Evolutionary conservation across 768 basidiomycete species (phyloP).

Genomic region (Lyophyllum atratum): DNA sequence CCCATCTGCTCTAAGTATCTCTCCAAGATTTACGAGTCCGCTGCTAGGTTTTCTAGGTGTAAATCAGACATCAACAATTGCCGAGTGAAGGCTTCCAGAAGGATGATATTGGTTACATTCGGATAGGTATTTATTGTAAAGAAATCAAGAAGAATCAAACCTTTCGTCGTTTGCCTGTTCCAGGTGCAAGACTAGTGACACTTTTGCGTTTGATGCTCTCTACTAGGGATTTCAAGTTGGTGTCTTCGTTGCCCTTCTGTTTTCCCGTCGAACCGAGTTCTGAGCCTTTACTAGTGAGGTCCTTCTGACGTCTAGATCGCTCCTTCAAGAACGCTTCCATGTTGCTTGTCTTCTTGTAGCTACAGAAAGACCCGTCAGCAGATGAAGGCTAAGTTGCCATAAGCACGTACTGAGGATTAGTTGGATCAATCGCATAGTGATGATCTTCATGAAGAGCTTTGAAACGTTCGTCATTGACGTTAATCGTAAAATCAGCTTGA

Average conservation of each 20-base stretch:
- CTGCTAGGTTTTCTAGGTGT: too few species aligned
- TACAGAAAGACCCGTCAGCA: constrained; percentile 30
- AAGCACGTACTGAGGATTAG: constrained; percentile 82
- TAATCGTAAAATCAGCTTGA: constrained; percentile 80
- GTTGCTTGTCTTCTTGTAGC: constrained; percentile 90
- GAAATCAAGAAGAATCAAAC: constrained; percentile 21
- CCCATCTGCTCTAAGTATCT: not conserved
- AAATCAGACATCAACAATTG: not conserved
- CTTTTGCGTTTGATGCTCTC: constrained; percentile 89
- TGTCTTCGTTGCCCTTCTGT: constrained; percentile 6
- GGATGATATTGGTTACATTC: not conserved
- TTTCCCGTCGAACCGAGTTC: constrained; percentile 13
- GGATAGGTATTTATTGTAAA: not conserved
- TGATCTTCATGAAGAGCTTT: constrained; percentile 85
- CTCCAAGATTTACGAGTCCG: too few species aligned
- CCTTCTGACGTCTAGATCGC: constrained; percentile 64
- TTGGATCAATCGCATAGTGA: constrained; percentile 93
- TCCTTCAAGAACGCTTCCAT: constrained; percentile 89
- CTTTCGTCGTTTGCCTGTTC: constrained; percentile 43
- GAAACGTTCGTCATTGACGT: constrained; percentile 90
- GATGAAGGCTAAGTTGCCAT: not conserved
- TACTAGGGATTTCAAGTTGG: constrained; percentile 67
- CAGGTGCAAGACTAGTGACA: constrained; percentile 23
- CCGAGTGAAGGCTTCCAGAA: not conserved
- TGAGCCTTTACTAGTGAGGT: constrained; percentile 23